Evolutionary conservation across 1,284 basidiomycete genomes (phyloP).

Genomic region (Puccinia sorghi): DNA sequence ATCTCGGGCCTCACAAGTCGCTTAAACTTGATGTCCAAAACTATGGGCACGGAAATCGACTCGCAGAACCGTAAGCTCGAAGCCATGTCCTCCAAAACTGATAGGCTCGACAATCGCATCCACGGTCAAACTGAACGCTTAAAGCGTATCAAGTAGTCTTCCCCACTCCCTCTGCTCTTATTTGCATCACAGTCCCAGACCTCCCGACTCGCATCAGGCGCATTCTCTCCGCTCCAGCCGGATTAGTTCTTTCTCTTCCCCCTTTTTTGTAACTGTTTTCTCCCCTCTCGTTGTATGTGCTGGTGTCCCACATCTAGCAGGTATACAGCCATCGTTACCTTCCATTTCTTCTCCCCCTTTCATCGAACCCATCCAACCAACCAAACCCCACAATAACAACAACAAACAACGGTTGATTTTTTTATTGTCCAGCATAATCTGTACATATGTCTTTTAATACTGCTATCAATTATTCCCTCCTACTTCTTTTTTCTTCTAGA

Average conservation of each 20-base stretch:
- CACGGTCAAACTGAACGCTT: slow-evolving; percentile 44
- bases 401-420: no score
- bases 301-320: no score
- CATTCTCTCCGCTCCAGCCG: background rate
- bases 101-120: slow-evolving; percentile 62
- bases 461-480: no score
- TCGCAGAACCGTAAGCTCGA: slow-evolving; percentile 72
- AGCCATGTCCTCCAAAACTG: slow-evolving; percentile 70
- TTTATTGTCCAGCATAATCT: no score
- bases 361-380: background rate
- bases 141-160: slow-evolving; percentile 42
- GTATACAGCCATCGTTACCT: background rate
- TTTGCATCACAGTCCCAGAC: background rate
- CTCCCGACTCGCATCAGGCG: background rate
- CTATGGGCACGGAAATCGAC: slow-evolving; percentile 78
- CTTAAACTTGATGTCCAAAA: slow-evolving; percentile 78
- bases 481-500: no score
- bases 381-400: background rate
- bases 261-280: background rate
- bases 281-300: background rate
- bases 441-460: no score
- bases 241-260: background rate
- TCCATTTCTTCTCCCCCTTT: no score
- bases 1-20: slow-evolving; percentile 76
- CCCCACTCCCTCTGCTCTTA: background rate